Base-by-base conservation (phyloP, 257 asterid species). In the Lantana camara region DNA sequence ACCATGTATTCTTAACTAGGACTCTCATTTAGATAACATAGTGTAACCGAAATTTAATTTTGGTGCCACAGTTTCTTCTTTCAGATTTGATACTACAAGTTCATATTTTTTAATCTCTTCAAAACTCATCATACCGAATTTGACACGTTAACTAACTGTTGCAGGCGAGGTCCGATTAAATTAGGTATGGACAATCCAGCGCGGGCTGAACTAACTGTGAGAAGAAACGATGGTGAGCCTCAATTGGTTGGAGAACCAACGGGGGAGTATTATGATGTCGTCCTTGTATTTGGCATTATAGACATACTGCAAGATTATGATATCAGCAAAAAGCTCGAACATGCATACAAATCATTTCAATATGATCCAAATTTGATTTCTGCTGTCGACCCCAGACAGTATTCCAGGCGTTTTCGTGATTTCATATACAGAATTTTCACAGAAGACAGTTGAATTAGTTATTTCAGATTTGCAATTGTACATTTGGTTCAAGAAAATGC, bases 311-410 rank as follows among this genome's bases (percentile, higher is more conserved):
- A 91, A 70, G 96, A 89, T 54, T 91, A 89, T 17, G 98, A 89
- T 41, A 89, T 91, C 55, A 85, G 95, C 83, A 92, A 92, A 88
- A 92, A 85, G 85, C 93, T 92, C 4, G 98, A 92, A 68, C 98
- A 92, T 64, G 97, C 97, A 7, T 89, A 89, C 83, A 92, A 92
- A 75, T 81, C 98, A 7, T 78, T 92, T 67, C 97, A 92, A 21
- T 81, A 80, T 17, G 98, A 92, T 56, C 79, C 97, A n/a, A 79
- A 91, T n/a, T 89, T 95, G 55, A 92, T 89, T 56, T 92, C 98
- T 1, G 93, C 97, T 4, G 96, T 92, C 27, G 98, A 92, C 59
- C 98, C 98, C 53, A 79, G 76, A 53, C 97, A 83, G 57, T 92
- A 92, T 61, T 83, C 97, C 22, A 87, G 65, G 66, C 90, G 98